Conservation (phyloP, 1,284 basidiomycete genomes). For the Amylostereum areolatum region DNA sequence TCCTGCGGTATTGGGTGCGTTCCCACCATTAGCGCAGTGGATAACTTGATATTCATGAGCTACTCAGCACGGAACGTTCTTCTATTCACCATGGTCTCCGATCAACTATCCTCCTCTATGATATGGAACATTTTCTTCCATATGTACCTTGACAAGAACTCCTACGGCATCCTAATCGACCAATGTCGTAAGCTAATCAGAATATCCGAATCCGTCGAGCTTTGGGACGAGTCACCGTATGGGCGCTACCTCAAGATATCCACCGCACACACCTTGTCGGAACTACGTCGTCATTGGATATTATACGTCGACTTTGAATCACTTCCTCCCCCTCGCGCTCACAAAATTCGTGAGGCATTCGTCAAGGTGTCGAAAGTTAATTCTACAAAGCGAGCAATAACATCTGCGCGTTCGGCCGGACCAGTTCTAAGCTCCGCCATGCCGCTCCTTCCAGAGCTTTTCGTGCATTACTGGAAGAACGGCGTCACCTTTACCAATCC, state of each 20-base stretch:
- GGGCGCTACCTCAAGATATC: slow-evolving; percentile 30
- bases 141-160: slow-evolving; percentile 38
- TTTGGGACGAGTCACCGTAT: slow-evolving; percentile 40
- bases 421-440: slow-evolving; percentile 22
- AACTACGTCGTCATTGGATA: slow-evolving; percentile 37
- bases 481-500: slow-evolving; percentile 32
- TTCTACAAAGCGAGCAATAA: not conserved
- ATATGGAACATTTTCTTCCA: slow-evolving; percentile 59
- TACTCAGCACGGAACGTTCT: slow-evolving; percentile 35
- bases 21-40: not conserved
- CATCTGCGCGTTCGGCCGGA: slow-evolving; percentile 31
- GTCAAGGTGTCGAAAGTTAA: slow-evolving; percentile 7
- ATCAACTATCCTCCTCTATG: slow-evolving; percentile 14
- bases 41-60: not conserved
- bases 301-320: slow-evolving; percentile 25
- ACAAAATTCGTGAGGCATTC: slow-evolving; percentile 15
- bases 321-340: slow-evolving; percentile 8
- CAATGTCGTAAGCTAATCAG: slow-evolving; percentile 41
- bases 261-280: slow-evolving; percentile 31
- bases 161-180: slow-evolving; percentile 29
- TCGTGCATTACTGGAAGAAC: slow-evolving; percentile 33
- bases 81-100: slow-evolving; percentile 29
- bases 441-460: slow-evolving; percentile 17
- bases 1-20: slow-evolving; percentile 47
- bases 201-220: slow-evolving; percentile 27